Base-by-base conservation (phyloP, 2,329 filamentous ascomycete genomes). In the Neoarthrinium moseri region DNA sequence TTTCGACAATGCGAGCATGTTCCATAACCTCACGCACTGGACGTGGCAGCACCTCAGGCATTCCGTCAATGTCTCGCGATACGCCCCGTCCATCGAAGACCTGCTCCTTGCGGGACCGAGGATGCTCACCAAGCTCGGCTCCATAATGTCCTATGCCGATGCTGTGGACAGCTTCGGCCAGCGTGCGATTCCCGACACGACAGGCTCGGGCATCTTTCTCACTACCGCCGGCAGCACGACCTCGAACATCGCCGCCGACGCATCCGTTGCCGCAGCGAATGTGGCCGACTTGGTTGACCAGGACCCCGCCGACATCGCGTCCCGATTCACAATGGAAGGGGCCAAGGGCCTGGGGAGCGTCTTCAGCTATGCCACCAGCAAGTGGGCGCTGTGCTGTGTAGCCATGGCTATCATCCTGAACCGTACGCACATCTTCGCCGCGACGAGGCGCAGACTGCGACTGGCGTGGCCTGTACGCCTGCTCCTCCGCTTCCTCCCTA, bases 381-480 rank as follows among this genome's bases (percentile, higher is more conserved):
- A 87, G 66, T 97, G 94, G 94, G 91, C 92, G 1, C 72, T 97
- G 47, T 84, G 86, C 43, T 96, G 91, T 57, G 84, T 97, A 56
- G 81, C 85, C 29, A 88, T 92, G 75, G 90, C 90, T 18, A 81
- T 97, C 48, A 71, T 96, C 47, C 74, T 97, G 20, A 97, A 97
- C 63, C 83, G 94, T 47, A 95, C 94, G 6, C 86, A 91, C 48
- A 94, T 97, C 56, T 97, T 96, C 66, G 92, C 91, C 33, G 92
- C 91, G 0, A 92, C 90, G 12, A 79, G 94, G 51, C 81, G 91
- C 43, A 83, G 88, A 43, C 73, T 96, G n/a, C 78, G 80, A 8
- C 74, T 97, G 3, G 78, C 79, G 45, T 92, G 89, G 83, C 78
- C 83, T 27, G 71, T 85, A 42, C 83, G 90, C 34, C 66, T 95